Base-by-base conservation (phyloP, 208 protist species). In the Angomonas desouzai region DNA sequence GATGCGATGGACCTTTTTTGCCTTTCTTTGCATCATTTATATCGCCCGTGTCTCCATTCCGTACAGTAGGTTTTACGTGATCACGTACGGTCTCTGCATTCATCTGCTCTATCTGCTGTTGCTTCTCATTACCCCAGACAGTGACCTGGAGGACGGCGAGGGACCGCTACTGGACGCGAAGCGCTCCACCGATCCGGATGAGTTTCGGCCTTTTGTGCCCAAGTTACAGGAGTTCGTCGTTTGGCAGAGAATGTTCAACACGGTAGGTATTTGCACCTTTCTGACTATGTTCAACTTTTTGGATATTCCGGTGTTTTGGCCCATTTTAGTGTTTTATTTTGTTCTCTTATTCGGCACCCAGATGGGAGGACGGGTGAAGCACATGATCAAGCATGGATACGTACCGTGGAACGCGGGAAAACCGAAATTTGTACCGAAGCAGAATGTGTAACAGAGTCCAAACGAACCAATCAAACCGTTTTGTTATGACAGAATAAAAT, bases 241-340 rank as follows among this genome's bases (percentile, higher is more conserved):
- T 32, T 99, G 98, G 98, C 96, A 83, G 25, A 77, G 74, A 28
- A 89, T 91, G 77, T 76, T 77, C 13, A 88, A 77, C 25, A 94
- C 91, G 11, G 57, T 98, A 20, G 6, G 83, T 0, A 83, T 98
- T 62, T 85, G 91, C 45, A 61, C 98, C 3, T 74, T 96, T 7
- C 81, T 93, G 22, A 98, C 97, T 2, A 89, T 98, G 56, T 97
- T 98, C 56, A 38, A 65, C 36, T 74, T 98, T 28, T 83, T 99
- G 0, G 89, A 99, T 76, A 96, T 99, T 34, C 97, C 98, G 13
- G 97, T 99, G 0, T 99, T 96, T 70, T 99, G 97, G 97, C 98
- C 97, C n/a, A 98, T 99, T 62, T 70, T 99, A 18, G 68, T 99
- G 4, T 43, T 99, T 11, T 99, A 99, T 76, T 99, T 98, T 70